Evolutionary conservation across 352 stramenopile species (phyloP), one percentile per base, ranked within the genome.

Genomic region (Phytophthora fragariae): DNA sequence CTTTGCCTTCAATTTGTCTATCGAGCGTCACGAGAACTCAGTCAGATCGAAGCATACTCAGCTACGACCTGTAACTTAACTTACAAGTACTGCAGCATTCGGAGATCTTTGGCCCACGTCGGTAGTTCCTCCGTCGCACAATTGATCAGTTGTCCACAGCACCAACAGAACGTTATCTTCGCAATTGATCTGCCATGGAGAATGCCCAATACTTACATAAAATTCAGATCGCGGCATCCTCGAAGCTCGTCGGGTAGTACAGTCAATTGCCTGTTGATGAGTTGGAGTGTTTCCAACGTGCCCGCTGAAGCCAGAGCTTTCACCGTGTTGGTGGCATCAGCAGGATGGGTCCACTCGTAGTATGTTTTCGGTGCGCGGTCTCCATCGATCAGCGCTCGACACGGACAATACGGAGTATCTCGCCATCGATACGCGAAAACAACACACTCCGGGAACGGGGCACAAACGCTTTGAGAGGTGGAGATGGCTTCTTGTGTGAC

Each of bases 1-100:
- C 50, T 29, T 71, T 81, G 12, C 81, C 81, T 75, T 85, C 81
- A 17, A 88, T 72, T 62, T 86, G 79, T n/a, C 81, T 88, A 27
- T 17, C 14, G 37, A 17, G n/a, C 15, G 19, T n/a, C 5, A 24
- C 19, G 52, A 14, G 8, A 57, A 37, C 17, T 19, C 44, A 50
- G 44, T 50, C 44, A 50, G 17, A 50, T 19, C 17, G 44, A 12
- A 50, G 2, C 17, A 24, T 9, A 46, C 39, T 15, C 5, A 46
- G 39, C 39, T 46, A n/a, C 17, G 17, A 14, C 44, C n/a, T 21
- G 17, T 21, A 15, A n/a, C 44, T n/a, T 29, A 54, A 54, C 76
- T 35, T 77, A 88, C 81, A 88, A 27, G 19, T 79, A 85, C 37
- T 86, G 57, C 0, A 86, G 67, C 7, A 77, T 76, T 11, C 56